Percentiles rank a stretch among this genome's conserved stretches.
Evolutionary conservation across 306 rosid species (phyloP).

Genomic region (Hippophae tibetana): DNA sequence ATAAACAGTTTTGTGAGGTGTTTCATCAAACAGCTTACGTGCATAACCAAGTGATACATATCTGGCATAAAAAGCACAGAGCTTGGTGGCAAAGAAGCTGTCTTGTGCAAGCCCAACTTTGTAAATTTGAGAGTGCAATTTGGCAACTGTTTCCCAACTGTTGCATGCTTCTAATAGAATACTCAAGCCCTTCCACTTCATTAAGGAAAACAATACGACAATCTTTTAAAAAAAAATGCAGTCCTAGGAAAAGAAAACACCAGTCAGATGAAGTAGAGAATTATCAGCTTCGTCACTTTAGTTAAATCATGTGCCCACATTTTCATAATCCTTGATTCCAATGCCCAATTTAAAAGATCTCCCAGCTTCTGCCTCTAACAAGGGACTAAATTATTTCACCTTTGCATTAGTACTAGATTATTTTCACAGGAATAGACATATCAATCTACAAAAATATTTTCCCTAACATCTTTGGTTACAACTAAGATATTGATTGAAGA

Average conservation of each 20-base stretch:
- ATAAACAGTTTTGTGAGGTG: slow-evolving; percentile 33
- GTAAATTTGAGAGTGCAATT: slow-evolving; percentile 38
- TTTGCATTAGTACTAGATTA: too few species aligned
- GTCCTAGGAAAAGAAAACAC: neutral
- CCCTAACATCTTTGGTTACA: too few species aligned
- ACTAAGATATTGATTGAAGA: too few species aligned
- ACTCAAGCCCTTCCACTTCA: slow-evolving; percentile 39
- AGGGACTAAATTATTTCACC: too few species aligned
- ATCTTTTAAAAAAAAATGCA: neutral
- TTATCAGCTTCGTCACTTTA: neutral
- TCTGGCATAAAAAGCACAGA: slow-evolving; percentile 31
- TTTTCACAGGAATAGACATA: too few species aligned
- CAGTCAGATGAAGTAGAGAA: neutral
- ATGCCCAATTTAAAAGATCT: neutral
- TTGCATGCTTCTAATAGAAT: slow-evolving; percentile 40
- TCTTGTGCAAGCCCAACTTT: slow-evolving; percentile 46
- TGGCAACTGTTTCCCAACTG: slow-evolving; percentile 22
- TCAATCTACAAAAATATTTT: too few species aligned
- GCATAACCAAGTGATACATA: slow-evolving; percentile 35
- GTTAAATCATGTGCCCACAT: neutral
- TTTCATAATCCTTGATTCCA: neutral
- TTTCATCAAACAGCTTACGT: slow-evolving; percentile 52
- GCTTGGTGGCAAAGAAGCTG: slow-evolving; percentile 58
- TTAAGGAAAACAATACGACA: slow-evolving; percentile 10
- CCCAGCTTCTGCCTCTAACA: neutral